Conservation (phyloP, 345 rosid genomes). For the Luvunga scandens region DNA sequence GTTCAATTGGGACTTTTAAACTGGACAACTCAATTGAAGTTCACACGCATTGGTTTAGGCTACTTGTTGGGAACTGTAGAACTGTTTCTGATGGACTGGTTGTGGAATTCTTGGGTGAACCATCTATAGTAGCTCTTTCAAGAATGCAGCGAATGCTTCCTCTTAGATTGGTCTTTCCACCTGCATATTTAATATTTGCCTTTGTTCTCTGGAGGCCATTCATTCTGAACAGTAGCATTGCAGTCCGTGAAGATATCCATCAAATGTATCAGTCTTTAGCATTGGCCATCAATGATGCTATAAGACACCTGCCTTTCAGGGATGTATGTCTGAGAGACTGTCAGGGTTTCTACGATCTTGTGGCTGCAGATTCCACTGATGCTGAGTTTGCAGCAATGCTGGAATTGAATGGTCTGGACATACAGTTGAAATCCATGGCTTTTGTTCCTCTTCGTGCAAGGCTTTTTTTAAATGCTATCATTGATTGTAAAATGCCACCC, state of each 20-base stretch:
- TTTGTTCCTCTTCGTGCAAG: slow-evolving; percentile 94
- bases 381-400: slow-evolving; percentile 76
- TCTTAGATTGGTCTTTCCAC: slow-evolving; percentile 82
- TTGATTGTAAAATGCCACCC: slow-evolving; percentile 74
- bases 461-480: slow-evolving; percentile 75
- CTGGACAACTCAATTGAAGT: slow-evolving; percentile 68
- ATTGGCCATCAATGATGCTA: slow-evolving; percentile 70
- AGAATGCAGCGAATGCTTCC: slow-evolving; percentile 96
- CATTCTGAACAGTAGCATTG: slow-evolving; percentile 46
- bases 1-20: slow-evolving; percentile 58
- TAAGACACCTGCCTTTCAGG: slow-evolving; percentile 84
- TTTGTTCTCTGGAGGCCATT: slow-evolving; percentile 79
- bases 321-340: slow-evolving; percentile 90
- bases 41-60: slow-evolving; percentile 87
- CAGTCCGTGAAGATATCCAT: slow-evolving; percentile 74
- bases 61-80: slow-evolving; percentile 85
- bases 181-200: slow-evolving; percentile 82
- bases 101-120: slow-evolving; percentile 90
- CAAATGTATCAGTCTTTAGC: slow-evolving; percentile 73
- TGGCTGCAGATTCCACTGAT: slow-evolving; percentile 80
- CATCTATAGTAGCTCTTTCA: slow-evolving; percentile 76
- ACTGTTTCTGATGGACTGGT: slow-evolving; percentile 83
- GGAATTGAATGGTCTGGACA: slow-evolving; percentile 68
- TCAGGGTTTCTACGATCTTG: slow-evolving; percentile 74
- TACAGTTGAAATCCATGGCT: slow-evolving; percentile 63